A percentile compares a stretch with the other conserved stretches of the same genome.
Conservation (phyloP, 2,329 filamentous ascomycete species). For the Coniochaeta hoffmannii region DNA sequence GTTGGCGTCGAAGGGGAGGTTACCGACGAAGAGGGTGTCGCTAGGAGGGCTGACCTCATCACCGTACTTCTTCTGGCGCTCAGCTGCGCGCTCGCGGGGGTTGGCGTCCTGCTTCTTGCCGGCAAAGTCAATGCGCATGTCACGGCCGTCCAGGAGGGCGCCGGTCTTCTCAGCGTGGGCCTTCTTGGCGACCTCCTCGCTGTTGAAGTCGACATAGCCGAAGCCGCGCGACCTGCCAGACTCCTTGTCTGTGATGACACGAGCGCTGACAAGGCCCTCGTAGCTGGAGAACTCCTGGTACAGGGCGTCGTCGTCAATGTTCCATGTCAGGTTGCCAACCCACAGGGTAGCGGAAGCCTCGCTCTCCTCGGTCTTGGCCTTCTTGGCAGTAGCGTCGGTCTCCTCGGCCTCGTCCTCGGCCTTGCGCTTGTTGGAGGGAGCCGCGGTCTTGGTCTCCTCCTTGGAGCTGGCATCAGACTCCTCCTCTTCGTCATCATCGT, state of each 20-base stretch:
- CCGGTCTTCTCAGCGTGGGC: constrained; percentile 32
- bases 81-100: constrained; percentile 45
- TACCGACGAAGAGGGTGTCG: constrained; percentile 86
- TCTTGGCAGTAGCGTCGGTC: constrained; percentile 51
- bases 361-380: constrained; percentile 53
- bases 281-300: constrained; percentile 74
- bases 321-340: constrained; percentile 86
- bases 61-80: constrained; percentile 64
- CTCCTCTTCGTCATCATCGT: constrained; percentile 4
- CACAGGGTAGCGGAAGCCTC: constrained; percentile 64
- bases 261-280: constrained; percentile 63
- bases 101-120: constrained; percentile 15
- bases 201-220: constrained; percentile 84
- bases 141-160: constrained; percentile 26
- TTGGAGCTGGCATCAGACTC: constrained; percentile 22
- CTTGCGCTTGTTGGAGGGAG: constrained; percentile 60
- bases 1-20: constrained; percentile 76
- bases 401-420: constrained; percentile 40
- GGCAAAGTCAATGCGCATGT: constrained; percentile 32
- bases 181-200: constrained; percentile 37
- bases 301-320: constrained; percentile 76
- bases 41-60: constrained; percentile 73
- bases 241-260: constrained; percentile 77
- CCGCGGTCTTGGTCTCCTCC: constrained; percentile 34
- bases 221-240: constrained; percentile 83